Evolutionary conservation across 805 yeast species (phyloP).

Genomic region (Kluyveromyces nonfermentans): DNA sequence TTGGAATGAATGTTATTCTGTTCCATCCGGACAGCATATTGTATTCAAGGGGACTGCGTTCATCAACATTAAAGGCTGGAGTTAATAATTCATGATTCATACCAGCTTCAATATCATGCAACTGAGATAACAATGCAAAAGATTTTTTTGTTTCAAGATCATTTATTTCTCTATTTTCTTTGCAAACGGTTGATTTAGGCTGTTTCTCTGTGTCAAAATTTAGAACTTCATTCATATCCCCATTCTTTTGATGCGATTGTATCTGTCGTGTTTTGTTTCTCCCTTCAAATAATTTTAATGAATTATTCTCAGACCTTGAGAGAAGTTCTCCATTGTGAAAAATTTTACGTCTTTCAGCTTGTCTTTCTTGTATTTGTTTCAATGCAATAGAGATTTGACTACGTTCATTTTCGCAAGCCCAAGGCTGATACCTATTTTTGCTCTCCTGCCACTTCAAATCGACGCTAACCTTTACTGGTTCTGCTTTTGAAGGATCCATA

Average conservation of each 20-base stretch:
- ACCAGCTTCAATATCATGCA: background rate
- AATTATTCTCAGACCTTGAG: background rate
- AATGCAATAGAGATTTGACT: constrained; percentile 1
- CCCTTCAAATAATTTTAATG: background rate
- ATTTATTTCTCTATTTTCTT: background rate
- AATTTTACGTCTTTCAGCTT: background rate
- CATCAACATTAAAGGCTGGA: background rate
- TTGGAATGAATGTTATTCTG: background rate
- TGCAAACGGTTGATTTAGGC: background rate
- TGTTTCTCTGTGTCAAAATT: background rate
- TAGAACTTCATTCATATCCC: background rate
- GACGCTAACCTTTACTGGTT: background rate
- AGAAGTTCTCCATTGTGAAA: background rate
- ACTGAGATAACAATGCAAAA: background rate
- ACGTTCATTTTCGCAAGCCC: background rate
- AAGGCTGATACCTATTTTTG: background rate
- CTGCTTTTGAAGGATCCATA: background rate
- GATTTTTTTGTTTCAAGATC: background rate
- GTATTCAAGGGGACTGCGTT: background rate
- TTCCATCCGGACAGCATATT: background rate
- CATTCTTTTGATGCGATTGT: background rate
- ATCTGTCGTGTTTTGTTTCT: no score
- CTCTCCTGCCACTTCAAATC: constrained; percentile 2
- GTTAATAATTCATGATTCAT: background rate
- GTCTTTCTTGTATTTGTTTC: constrained; percentile 1